Percentiles rank a stretch among this genome's conserved stretches.
phyloP scores from a whole-genome alignment of 2,329 filamentous ascomycete species.

The Parascedosporium putredinis region DNA sequence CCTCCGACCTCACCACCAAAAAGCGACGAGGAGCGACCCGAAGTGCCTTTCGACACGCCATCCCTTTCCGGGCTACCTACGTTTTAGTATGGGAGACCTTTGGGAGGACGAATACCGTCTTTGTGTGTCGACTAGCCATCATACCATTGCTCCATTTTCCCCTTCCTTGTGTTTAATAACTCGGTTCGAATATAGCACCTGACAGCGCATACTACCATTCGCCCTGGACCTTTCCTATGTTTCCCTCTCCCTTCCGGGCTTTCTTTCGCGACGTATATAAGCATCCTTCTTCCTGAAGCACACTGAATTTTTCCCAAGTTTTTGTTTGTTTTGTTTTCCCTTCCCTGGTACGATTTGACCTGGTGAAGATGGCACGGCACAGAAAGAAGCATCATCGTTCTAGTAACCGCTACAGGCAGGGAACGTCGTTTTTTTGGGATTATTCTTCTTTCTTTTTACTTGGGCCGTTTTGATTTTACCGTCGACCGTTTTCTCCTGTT shows the following conservation, averaged over 20 bases:
- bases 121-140: too few species aligned
- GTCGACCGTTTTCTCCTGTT: neutral
- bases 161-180: neutral
- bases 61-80: too few species aligned
- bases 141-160: too few species aligned
- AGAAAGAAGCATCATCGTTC: neutral
- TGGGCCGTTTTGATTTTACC: neutral
- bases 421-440: neutral
- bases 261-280: conserved; percentile 12
- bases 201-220: neutral
- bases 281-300: neutral
- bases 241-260: neutral
- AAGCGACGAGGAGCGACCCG: too few species aligned
- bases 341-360: neutral
- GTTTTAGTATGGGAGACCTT: too few species aligned
- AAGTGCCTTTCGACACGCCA: too few species aligned
- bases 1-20: too few species aligned
- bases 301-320: neutral
- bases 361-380: neutral
- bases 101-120: too few species aligned
- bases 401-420: neutral
- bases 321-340: too few species aligned
- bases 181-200: neutral
- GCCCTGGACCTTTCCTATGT: neutral
- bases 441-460: neutral